Conservation (phyloP, 2,329 filamentous ascomycete genomes). For the Diaporthe aspalathi region DNA sequence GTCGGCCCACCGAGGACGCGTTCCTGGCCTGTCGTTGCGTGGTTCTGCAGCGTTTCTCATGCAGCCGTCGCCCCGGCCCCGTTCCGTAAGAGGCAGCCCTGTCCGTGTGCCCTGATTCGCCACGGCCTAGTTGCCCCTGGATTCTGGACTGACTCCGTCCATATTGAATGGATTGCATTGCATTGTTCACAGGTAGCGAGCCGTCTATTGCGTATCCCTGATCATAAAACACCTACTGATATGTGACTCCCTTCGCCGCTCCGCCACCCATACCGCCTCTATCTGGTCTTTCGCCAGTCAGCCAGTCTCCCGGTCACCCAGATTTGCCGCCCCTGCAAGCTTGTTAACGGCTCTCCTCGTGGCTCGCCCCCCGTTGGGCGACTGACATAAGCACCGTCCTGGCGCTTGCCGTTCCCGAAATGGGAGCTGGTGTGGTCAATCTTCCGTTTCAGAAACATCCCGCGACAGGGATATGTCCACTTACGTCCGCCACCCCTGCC, state of each 20-base stretch:
- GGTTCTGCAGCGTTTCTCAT: conserved; percentile 9
- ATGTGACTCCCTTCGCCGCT: background rate
- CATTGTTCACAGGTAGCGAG: background rate
- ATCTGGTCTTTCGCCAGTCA: background rate
- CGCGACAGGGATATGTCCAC: conserved; percentile 4
- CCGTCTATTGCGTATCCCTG: background rate
- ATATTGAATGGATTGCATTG: too few relatives aligned
- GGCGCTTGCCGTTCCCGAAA: conserved; percentile 1
- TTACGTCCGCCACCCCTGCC: background rate
- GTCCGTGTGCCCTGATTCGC: conserved; percentile 15
- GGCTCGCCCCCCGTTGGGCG: background rate
- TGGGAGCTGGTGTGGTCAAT: background rate
- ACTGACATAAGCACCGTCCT: conserved; percentile 21
- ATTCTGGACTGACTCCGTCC: conserved; percentile 20
- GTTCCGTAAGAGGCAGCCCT: conserved; percentile 1
- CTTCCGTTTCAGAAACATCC: conserved; percentile 33
- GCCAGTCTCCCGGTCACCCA: background rate
- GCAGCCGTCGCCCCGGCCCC: conserved; percentile 11
- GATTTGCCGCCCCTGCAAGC: background rate
- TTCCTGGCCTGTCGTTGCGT: conserved; percentile 30
- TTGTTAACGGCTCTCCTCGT: background rate
- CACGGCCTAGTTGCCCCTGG: conserved; percentile 7
- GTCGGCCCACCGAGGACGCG: conserved; percentile 24
- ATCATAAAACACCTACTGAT: background rate
- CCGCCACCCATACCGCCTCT: background rate